Percentiles rank a stretch among this genome's conserved stretches.
Evolutionary conservation across 2,329 filamentous ascomycete species (phyloP).

Genomic region (Ascochyta viciae-villosae): DNA sequence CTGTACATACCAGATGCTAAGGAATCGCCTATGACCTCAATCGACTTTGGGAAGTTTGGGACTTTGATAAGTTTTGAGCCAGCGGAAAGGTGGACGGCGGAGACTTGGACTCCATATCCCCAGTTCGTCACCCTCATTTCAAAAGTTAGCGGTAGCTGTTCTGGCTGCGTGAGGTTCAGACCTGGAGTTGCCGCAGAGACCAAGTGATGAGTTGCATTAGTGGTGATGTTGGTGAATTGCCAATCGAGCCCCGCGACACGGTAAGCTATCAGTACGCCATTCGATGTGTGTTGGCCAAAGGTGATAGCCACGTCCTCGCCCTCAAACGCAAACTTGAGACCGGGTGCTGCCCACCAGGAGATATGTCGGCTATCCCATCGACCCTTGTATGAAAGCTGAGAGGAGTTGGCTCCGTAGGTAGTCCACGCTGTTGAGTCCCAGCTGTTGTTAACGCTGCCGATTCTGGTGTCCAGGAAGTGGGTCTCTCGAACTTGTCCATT

Average conservation of each 20-base stretch:
- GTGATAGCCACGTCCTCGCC: slow-evolving; percentile 61
- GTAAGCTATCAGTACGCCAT: slow-evolving; percentile 63
- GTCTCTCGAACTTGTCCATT: slow-evolving; percentile 52
- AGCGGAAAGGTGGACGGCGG: slow-evolving; percentile 58
- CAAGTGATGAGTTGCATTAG: slow-evolving; percentile 63
- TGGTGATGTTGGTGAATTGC: slow-evolving; percentile 67
- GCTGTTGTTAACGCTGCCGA: slow-evolving; percentile 29
- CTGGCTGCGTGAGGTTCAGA: slow-evolving; percentile 53
- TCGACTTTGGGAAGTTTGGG: slow-evolving; percentile 44
- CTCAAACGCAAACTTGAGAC: slow-evolving; percentile 64
- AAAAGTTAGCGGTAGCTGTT: slow-evolving; percentile 57
- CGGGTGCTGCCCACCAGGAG: slow-evolving; percentile 66
- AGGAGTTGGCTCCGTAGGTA: slow-evolving; percentile 59
- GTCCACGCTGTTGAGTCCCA: slow-evolving; percentile 49
- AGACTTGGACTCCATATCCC: slow-evolving; percentile 66
- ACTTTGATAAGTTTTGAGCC: slow-evolving; percentile 56
- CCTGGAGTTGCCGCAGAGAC: slow-evolving; percentile 56
- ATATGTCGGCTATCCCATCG: slow-evolving; percentile 67
- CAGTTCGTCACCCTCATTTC: slow-evolving; percentile 66
- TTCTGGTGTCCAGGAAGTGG: slow-evolving; percentile 49
- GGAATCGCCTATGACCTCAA: slow-evolving; percentile 57
- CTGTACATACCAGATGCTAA: slow-evolving; percentile 64
- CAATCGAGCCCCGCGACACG: slow-evolving; percentile 66
- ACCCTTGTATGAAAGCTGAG: slow-evolving; percentile 67
- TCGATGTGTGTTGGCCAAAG: slow-evolving; percentile 61